Conservation (phyloP, 176 grass and related monocot genomes). For the Tillandsia leiboldiana region DNA sequence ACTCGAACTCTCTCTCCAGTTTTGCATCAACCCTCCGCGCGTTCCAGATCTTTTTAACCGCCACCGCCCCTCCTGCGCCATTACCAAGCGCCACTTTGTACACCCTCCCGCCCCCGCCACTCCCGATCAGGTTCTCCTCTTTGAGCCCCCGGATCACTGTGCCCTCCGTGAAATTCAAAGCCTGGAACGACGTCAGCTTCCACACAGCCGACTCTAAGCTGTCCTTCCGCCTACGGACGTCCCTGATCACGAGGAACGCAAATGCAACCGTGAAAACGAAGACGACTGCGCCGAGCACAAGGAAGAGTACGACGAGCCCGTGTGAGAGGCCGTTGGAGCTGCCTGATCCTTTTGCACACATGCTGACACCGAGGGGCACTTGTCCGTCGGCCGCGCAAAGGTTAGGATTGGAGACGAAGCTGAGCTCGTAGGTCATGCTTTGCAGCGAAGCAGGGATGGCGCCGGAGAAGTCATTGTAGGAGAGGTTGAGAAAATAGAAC, state of each 20-base stretch:
- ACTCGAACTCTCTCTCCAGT: conserved; percentile 55
- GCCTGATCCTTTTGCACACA: conserved; percentile 13
- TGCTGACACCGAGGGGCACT: conserved; percentile 25
- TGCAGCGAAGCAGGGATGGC: conserved; percentile 35
- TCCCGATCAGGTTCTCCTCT: conserved; percentile 64
- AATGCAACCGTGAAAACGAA: conserved; percentile 27
- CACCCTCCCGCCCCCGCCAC: conserved; percentile 54
- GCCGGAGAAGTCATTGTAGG: conserved; percentile 59
- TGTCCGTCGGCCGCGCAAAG: conserved; percentile 40
- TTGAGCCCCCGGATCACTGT: conserved; percentile 33
- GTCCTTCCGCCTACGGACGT: conserved; percentile 27
- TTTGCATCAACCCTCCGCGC: conserved; percentile 31
- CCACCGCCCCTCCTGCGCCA: conserved; percentile 33
- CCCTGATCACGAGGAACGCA: conserved; percentile 24
- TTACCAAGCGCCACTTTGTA: conserved; percentile 45
- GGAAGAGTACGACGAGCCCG: conserved; percentile 34
- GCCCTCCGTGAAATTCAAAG: conserved; percentile 38
- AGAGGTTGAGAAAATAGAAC: conserved; percentile 53
- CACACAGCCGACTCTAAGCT: conserved; percentile 21
- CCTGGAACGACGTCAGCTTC: conserved; percentile 74
- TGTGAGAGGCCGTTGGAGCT: conserved; percentile 28
- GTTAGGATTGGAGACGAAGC: conserved; percentile 62
- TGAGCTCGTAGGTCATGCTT: conserved; percentile 30
- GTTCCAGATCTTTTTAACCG: conserved; percentile 67
- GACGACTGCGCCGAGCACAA: conserved; percentile 27